These are phyloP conservation scores for Tetracladium setigerum DNA, from an alignment of 495 filamentous ascomycete species.

Conservation along the genomic window DNA sequence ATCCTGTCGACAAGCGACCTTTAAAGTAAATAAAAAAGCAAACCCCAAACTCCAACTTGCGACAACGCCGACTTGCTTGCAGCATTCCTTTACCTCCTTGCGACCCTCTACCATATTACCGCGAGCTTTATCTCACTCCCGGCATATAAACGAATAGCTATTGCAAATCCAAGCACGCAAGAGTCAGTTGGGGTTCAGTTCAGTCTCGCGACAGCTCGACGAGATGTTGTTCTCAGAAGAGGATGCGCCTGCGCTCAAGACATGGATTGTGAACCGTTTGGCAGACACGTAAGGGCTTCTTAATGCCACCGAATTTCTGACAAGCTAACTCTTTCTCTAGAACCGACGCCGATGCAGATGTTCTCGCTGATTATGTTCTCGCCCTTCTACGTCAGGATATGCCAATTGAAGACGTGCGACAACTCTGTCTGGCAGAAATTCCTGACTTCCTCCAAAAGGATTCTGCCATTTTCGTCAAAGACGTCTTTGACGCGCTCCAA, in stretches of 20 bases:
- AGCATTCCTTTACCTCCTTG: too few species aligned
- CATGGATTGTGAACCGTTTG: conserved; percentile 83
- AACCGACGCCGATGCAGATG: conserved; percentile 90
- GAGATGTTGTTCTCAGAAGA: conserved; percentile 74
- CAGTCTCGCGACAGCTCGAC: too few species aligned
- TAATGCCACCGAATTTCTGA: background rate
- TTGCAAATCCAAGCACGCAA: too few species aligned
- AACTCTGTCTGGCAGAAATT: conserved; percentile 68
- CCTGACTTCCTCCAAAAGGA: conserved; percentile 90
- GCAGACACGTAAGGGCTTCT: conserved; percentile 70
- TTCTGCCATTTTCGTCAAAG: conserved; percentile 69
- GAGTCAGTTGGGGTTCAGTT: too few species aligned
- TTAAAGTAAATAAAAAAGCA: too few species aligned
- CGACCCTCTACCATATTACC: too few species aligned
- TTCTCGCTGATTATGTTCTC: conserved; percentile 91
- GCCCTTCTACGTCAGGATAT: conserved; percentile 82
- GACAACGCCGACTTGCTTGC: too few species aligned
- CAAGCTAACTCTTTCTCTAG: conserved; percentile 34
- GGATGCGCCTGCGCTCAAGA: conserved; percentile 67
- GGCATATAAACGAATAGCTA: too few species aligned
- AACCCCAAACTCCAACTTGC: too few species aligned
- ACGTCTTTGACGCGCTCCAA: conserved; percentile 68
- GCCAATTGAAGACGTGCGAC: conserved; percentile 61
- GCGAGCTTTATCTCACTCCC: too few species aligned
- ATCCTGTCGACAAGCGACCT: too few species aligned